Evolutionary conservation across 2,329 filamentous ascomycete genomes (phyloP).

Genomic region (Pseudogymnoascus sp.): DNA sequence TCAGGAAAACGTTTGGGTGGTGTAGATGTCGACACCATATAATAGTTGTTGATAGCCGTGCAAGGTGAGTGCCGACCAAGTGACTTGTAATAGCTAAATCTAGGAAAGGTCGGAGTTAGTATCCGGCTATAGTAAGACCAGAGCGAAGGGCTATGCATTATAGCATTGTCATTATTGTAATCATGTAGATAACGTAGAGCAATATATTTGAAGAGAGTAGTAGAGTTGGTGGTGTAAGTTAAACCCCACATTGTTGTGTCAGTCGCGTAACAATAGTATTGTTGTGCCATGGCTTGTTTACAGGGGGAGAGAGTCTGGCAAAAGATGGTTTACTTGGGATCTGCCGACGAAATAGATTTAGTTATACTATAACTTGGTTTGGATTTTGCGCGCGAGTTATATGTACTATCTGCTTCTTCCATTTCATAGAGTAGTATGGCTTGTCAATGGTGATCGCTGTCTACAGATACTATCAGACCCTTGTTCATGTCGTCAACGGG

Average conservation of each 20-base stretch:
- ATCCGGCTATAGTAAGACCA: background rate
- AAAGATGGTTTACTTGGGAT: no score
- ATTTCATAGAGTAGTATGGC: background rate
- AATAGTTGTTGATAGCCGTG: background rate
- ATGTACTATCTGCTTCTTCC: background rate
- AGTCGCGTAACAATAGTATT: no score
- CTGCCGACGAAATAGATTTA: no score
- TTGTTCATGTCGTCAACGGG: background rate
- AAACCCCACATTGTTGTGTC: no score
- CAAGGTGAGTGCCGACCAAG: background rate
- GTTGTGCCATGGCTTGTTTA: no score
- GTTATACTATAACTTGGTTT: no score
- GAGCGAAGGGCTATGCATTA: background rate
- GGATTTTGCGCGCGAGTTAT: background rate
- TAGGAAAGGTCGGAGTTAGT: background rate
- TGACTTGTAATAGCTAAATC: background rate
- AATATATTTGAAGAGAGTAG: background rate
- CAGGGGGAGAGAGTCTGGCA: no score
- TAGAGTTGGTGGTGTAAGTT: no score
- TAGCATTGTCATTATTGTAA: background rate
- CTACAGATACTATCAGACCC: background rate
- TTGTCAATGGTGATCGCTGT: background rate
- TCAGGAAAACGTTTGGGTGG: background rate
- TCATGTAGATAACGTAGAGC: background rate
- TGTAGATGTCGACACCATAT: background rate